Percentiles rank a stretch among this genome's conserved stretches.
Evolutionary conservation across 2,329 filamentous ascomycete genomes (phyloP).

Genomic region (Colletotrichum kahawae): DNA sequence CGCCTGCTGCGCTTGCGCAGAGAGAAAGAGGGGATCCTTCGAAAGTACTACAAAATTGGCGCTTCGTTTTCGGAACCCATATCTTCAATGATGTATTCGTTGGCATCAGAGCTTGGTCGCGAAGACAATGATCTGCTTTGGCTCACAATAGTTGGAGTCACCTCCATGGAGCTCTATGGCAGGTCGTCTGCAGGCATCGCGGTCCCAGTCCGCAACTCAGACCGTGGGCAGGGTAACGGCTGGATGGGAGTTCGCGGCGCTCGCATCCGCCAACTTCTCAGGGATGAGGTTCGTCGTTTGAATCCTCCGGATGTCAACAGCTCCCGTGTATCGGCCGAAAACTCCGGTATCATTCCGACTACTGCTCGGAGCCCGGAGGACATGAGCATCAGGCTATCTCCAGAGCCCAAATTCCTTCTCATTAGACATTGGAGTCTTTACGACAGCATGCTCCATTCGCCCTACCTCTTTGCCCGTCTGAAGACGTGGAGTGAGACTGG

Average conservation of each 20-base stretch:
- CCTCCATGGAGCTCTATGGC: constrained; percentile 91
- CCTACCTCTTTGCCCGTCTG: constrained; percentile 88
- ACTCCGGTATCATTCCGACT: constrained; percentile 84
- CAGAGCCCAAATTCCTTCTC: constrained; percentile 90
- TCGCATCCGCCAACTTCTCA: constrained; percentile 81
- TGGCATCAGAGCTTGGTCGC: constrained; percentile 91
- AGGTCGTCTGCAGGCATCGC: constrained; percentile 82
- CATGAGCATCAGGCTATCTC: constrained; percentile 88
- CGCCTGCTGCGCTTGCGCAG: constrained; percentile 76
- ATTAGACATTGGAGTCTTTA: constrained; percentile 97
- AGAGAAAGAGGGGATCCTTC: constrained; percentile 78
- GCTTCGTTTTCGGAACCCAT: constrained; percentile 94
- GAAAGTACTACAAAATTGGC: constrained; percentile 84
- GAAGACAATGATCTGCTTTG: constrained; percentile 97
- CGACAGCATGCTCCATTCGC: constrained; percentile 97
- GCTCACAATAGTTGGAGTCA: constrained; percentile 92
- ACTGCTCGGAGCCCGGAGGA: constrained; percentile 89
- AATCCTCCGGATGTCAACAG: constrained; percentile 78
- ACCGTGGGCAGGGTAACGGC: constrained; percentile 64
- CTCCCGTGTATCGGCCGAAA: constrained; percentile 67
- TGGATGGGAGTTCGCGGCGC: constrained; percentile 86
- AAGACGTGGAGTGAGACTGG: constrained; percentile 95
- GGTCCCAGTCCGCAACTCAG: constrained; percentile 60
- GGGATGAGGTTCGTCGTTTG: constrained; percentile 91
- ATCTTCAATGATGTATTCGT: constrained; percentile 90